Percentiles rank a stretch among this genome's conserved stretches.
Evolutionary conservation across 2,329 filamentous ascomycete species (phyloP).

Genomic region (Cyclaneusma minus): DNA sequence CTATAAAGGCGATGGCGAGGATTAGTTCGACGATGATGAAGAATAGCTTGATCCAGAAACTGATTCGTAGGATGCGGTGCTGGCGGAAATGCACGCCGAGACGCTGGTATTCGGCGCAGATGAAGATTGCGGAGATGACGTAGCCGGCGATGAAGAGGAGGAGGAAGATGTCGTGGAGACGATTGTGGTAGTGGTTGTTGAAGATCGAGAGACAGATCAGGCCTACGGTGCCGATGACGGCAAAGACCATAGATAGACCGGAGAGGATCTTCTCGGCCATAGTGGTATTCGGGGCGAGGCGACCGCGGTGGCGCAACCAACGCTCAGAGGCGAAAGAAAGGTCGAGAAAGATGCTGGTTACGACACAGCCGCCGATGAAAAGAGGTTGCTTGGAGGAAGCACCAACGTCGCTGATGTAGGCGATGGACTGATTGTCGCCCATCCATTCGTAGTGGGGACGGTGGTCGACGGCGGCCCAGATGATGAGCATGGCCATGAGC

Average conservation of each 20-base stretch:
- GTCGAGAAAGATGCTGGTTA: constrained; percentile 70
- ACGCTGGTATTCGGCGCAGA: constrained; percentile 80
- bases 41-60: constrained; percentile 74
- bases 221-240: constrained; percentile 61
- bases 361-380: constrained; percentile 56
- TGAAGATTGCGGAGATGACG: constrained; percentile 70
- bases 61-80: constrained; percentile 55
- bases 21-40: constrained; percentile 72
- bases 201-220: constrained; percentile 76
- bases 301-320: constrained; percentile 68
- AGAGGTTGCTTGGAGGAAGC: constrained; percentile 52
- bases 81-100: constrained; percentile 62
- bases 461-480: constrained; percentile 45
- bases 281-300: constrained; percentile 59
- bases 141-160: constrained; percentile 76
- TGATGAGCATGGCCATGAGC: constrained; percentile 53
- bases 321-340: constrained; percentile 67
- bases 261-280: constrained; percentile 46
- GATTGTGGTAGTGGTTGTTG: constrained; percentile 56
- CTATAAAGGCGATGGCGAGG: constrained; percentile 60
- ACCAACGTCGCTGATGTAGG: constrained; percentile 58
- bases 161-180: constrained; percentile 62
- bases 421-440: constrained; percentile 39
- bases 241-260: constrained; percentile 46
- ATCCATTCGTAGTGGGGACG: constrained; percentile 45